Conservation (phyloP, 352 stramenopile genomes). For the Blastocystis sp. region DNA sequence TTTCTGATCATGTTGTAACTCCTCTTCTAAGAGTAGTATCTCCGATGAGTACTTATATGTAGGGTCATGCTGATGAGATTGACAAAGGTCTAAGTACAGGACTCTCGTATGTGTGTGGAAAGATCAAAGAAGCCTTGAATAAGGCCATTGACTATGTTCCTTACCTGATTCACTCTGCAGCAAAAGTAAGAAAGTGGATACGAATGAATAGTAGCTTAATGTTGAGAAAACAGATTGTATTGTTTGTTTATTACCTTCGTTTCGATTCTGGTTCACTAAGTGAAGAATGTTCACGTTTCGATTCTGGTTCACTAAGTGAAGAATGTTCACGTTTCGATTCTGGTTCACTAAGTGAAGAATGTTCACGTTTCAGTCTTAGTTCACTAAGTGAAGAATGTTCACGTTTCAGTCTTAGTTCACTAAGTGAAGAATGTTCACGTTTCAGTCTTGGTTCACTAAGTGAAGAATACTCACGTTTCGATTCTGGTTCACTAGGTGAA, state of each 20-base stretch:
- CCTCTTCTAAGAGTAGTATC: background rate
- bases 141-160: background rate
- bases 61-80: background rate
- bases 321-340: too few relatives aligned
- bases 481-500: background rate
- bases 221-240: background rate
- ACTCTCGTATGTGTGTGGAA: background rate
- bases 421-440: too few relatives aligned
- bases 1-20: background rate
- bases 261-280: too few relatives aligned
- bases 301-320: too few relatives aligned
- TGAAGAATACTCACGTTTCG: background rate
- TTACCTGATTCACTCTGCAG: background rate
- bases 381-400: too few relatives aligned
- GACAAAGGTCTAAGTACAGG: background rate
- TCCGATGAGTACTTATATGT: background rate
- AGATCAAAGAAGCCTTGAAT: background rate
- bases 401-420: too few relatives aligned
- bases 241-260: slow-evolving; percentile 18
- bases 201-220: background rate
- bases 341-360: too few relatives aligned
- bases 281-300: too few relatives aligned
- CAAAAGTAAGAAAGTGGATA: background rate
- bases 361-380: too few relatives aligned
- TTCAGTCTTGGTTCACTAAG: background rate